phyloP scores from a whole-genome alignment of 2,329 filamentous ascomycete genomes.

The Penicillium brasilianum region DNA sequence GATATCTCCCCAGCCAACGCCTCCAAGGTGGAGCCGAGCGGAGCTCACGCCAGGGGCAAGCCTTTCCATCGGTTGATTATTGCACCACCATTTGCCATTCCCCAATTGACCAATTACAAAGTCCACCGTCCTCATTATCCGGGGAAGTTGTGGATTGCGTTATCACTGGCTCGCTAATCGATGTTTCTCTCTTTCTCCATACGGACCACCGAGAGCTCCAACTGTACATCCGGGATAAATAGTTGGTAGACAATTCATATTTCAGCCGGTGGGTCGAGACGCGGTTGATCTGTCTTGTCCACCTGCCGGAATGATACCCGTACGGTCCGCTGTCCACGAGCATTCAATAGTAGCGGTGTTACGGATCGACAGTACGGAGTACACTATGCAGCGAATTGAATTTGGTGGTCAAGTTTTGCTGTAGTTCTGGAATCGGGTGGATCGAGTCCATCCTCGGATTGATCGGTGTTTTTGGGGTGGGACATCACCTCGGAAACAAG shows the following conservation, averaged over 20 bases:
- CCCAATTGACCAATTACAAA: neutral
- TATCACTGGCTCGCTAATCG: neutral
- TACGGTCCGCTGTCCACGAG: neutral
- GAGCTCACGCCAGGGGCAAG: neutral
- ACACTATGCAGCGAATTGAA: neutral
- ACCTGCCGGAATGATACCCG: neutral
- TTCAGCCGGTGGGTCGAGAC: constrained; percentile 8
- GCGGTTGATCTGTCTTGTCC: neutral
- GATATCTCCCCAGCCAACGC: neutral
- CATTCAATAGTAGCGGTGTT: neutral
- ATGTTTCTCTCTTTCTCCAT: neutral
- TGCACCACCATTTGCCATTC: neutral
- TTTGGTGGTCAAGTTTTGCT: neutral
- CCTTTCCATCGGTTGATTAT: neutral
- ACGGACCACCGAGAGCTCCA: neutral
- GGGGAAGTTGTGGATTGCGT: neutral
- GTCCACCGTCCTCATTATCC: neutral
- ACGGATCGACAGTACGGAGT: neutral
- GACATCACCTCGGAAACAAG: neutral
- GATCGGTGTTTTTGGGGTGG: neutral
- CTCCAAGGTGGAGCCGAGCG: neutral
- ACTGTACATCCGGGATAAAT: neutral
- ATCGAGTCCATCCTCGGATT: neutral
- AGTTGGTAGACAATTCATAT: constrained; percentile 18
- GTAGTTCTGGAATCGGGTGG: neutral